Evolutionary conservation across 2,329 filamentous ascomycete genomes (phyloP).

Genomic region (Geosmithia putterillii): DNA sequence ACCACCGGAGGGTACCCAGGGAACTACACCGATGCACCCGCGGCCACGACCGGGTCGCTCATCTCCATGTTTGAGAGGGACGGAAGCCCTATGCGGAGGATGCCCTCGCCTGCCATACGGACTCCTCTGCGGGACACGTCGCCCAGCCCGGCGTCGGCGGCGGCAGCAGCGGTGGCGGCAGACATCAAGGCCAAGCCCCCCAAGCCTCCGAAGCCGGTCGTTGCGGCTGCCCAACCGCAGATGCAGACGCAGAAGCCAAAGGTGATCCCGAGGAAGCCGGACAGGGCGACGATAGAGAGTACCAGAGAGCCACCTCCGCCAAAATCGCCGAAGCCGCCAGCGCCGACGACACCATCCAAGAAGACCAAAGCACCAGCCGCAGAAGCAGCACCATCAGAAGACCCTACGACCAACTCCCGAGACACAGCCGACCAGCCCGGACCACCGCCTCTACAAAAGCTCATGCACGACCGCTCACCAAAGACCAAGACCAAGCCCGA

Average conservation of each 20-base stretch:
- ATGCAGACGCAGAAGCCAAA: conserved; percentile 12
- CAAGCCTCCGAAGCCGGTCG: not conserved
- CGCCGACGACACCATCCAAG: not conserved
- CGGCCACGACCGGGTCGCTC: conserved; percentile 51
- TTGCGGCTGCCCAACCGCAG: conserved; percentile 10
- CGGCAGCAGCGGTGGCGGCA: no score
- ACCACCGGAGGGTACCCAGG: conserved; percentile 7
- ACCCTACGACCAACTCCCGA: not conserved
- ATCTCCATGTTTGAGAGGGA: conserved; percentile 58
- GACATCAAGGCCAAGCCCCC: not conserved
- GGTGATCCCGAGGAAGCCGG: not conserved
- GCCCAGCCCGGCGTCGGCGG: no score
- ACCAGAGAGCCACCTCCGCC: no score
- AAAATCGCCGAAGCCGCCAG: not conserved
- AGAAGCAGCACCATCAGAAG: not conserved
- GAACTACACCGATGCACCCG: conserved; percentile 19
- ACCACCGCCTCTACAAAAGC: not conserved
- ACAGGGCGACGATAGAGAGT: not conserved
- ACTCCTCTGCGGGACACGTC: no score
- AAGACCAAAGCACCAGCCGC: not conserved
- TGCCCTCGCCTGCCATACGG: not conserved
- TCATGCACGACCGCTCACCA: not conserved
- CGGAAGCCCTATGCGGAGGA: conserved; percentile 1
- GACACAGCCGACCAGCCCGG: not conserved
- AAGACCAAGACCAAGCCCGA: not conserved